Evolutionary conservation across 1,284 basidiomycete genomes (phyloP), one percentile per base, ranked within the genome.

Genomic region (Salmacisia buchloeana): DNA sequence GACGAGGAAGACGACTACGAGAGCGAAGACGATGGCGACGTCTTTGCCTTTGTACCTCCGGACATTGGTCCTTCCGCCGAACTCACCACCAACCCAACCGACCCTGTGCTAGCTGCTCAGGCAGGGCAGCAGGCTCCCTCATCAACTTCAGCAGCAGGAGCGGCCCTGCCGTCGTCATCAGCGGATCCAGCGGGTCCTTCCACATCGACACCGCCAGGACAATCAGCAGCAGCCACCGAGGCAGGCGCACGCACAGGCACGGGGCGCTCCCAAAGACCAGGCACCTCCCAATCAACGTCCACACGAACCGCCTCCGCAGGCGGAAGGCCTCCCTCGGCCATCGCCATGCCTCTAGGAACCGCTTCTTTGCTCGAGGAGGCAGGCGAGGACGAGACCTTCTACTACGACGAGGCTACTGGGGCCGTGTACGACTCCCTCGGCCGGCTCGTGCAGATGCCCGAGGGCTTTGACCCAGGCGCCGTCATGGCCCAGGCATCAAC

Each of bases 31-130:
- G 75, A 77, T 25, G 76, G 71, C 2, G 71, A 76, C 39, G 75
- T 79, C 41, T 79, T 79, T 67, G 77, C 77, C 21, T 79, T 78
- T 41, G 68, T 72, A 10, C 74, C 72, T 31, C 72, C 68, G 66
- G 65, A 61, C 65, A 43, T 56, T 38, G 54, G 43, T 12, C 59
- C 33, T n/a, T 60, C 34, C 15, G 34, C 31, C 18, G 21, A 38
- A 45, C 39, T 46, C 29, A 59, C 58, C 33, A 15, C 43, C 29
- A 59, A 59, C 34, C 23, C 58, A 59, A 5, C 3, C 23, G 23
- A 41, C 29, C 58, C 39, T n/a, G 25, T 38, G 29, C 7, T 59
- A 7, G 23, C 21, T 21, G 29, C 49, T 41, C n/a, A n/a, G n/a
- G n/a, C n/a, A n/a, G n/a, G n/a, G n/a, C n/a, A n/a, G n/a, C n/a